Base-by-base conservation (phyloP, 2,329 filamentous ascomycete species). In the Cyphellophora europaea region DNA sequence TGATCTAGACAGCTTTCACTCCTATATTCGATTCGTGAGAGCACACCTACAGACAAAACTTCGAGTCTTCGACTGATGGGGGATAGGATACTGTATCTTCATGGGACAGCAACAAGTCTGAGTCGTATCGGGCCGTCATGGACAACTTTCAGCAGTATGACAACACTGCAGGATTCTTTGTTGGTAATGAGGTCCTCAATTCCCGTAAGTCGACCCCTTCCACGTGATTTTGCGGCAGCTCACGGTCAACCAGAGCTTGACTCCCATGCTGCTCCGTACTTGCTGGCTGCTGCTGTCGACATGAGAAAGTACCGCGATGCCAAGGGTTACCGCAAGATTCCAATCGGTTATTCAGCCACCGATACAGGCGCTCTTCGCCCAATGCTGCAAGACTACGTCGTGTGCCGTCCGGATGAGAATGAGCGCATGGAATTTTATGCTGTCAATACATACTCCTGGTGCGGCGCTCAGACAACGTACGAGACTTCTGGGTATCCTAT, bases 371-470 rank as follows among this genome's bases (percentile, higher is more conserved):
- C 79, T 39, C 64, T 78, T 11, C 71, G 74, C 11, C 75, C 74
- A 17, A 78, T 76, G 65, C 60, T 79, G 30, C 74, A 78, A 50
- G 72, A 79, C 51, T 93, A 91, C 56, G 67, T 93, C 28, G 83
- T 82, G 10, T 93, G 86, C 57, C 82, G 82, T 42, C 67, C 67
- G 44, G 79, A 91, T 51, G 46, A 67, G 6, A 53, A 54, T 2
- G 80, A 88, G 47, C 73, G 74, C 23, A 59, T 91, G 47, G 86
- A 93, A 55, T 91, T 93, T 61, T 93, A 86, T 58, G 72, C 79
- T 2, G 67, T 93, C 43, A 93, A 94, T 55, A 83, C 83, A 32
- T 91, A 93, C 56, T 81, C 86, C 53, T 85, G 80, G 80, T 85
- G 80, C 50, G 79, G 79, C 42, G 34, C 51, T 11, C 57, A 58